Conservation (phyloP, 1,139 yeast genomes). For the Sugiyamaella grinbergsii region DNA sequence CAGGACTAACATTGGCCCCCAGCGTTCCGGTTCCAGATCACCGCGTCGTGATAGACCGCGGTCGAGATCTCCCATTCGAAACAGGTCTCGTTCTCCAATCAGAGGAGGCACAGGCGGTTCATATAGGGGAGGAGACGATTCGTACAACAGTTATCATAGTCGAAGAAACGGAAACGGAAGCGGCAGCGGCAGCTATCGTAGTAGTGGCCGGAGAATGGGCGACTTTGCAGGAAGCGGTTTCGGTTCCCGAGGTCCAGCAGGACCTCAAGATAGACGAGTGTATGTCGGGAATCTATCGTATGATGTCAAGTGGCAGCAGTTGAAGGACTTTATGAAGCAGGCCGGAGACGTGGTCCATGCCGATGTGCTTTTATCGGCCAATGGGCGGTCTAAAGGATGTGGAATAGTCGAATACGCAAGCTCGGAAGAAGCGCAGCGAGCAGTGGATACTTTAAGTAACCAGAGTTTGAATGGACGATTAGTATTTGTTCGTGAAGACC, state of each 20-base stretch:
- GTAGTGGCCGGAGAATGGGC: constrained; percentile 5
- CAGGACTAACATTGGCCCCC: background rate
- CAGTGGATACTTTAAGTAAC: constrained; percentile 73
- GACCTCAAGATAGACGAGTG: constrained; percentile 45
- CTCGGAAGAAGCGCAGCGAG: constrained; percentile 68
- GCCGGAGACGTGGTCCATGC: constrained; percentile 81
- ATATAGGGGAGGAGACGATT: constrained; percentile 2
- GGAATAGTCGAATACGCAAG: constrained; percentile 79
- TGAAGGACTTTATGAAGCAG: constrained; percentile 63
- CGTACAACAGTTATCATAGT: constrained; percentile 13
- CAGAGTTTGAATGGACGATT: constrained; percentile 71
- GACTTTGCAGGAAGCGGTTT: constrained; percentile 32
- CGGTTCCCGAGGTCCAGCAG: constrained; percentile 6
- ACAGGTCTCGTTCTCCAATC: constrained; percentile 13
- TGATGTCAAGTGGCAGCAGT: constrained; percentile 60
- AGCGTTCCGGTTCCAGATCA: constrained; percentile 24
- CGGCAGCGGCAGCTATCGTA: constrained; percentile 35
- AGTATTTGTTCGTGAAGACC: constrained; percentile 77
- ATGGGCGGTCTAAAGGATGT: constrained; percentile 76
- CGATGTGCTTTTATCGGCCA: constrained; percentile 80
- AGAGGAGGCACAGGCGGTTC: constrained; percentile 5
- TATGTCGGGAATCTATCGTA: constrained; percentile 65
- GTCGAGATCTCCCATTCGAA: constrained; percentile 20
- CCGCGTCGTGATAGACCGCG: constrained; percentile 23
- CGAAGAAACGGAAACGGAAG: constrained; percentile 17